Evolutionary conservation across 2,329 filamentous ascomycete species (phyloP), one percentile per base, ranked within the genome.

Genomic region (Chaetomiaceae sp.): DNA sequence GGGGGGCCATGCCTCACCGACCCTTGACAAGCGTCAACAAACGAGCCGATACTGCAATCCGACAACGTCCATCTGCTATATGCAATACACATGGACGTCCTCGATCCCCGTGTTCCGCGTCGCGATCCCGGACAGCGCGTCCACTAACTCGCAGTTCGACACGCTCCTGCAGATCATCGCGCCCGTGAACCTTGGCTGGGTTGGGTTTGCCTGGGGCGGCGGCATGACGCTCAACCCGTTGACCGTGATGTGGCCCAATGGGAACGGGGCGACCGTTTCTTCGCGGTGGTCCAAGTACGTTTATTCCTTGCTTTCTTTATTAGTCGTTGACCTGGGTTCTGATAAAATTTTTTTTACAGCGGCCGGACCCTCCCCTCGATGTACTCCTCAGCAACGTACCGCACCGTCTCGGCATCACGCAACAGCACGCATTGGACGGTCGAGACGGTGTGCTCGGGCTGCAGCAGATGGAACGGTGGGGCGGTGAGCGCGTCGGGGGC

Each of bases 171-270:
- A 71, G 53, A 69, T 71, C 29, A 58, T 67, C 7, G 63, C 69
- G 0, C 69, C 70, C 2, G 61, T 62, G 14, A 54, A 62, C 1
- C 64, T 66, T 48, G 66, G 65, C 8, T 72, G 70, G 70, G 67
- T 66, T 1, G 70, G 69, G 5, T 66, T 71, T 32, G 60, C 68
- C 1, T 72, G 70, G 69, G 69, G 68, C 25, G 70, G 70, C 2
- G 64, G 65, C n/a, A 72, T 72, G 70, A 67, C 66, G 2, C 65
- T 65, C 33, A 69, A 70, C 23, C 70, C 69, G 18, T 61, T 72
- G 14, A 67, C 68, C 2, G 60, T 72, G 14, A 67, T 62, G 2
- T 72, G 70, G 70, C 62, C 67, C 8, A 69, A 70, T 55, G 68
- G 64, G 32, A 63, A 66, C 23, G 63, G 59, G 9, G 70, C 62